Conservation (phyloP, 2,329 filamentous ascomycete genomes). For the Aspergillus fumigatiaffinis region DNA sequence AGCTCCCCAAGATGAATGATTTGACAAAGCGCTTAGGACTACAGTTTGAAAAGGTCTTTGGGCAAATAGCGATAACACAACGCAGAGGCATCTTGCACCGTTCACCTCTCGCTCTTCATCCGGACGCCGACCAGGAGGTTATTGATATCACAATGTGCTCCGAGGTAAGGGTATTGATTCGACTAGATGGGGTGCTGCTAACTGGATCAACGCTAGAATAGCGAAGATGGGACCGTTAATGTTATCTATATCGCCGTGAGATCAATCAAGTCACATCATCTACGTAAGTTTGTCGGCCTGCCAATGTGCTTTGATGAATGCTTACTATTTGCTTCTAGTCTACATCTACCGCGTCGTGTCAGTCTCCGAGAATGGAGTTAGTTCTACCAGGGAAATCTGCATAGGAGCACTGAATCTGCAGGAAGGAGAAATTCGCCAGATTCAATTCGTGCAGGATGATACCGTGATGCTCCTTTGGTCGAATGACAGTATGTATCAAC, state of each 20-base stretch:
- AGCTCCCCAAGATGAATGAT: conserved; percentile 60
- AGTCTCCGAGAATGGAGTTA: conserved; percentile 58
- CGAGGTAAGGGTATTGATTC: conserved; percentile 33
- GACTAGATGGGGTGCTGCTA: not conserved
- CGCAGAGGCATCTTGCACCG: conserved; percentile 66
- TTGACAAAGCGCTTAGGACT: conserved; percentile 56
- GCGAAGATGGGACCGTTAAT: conserved; percentile 20
- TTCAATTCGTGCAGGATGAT: conserved; percentile 64
- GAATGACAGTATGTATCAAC: conserved; percentile 23
- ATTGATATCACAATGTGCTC: conserved; percentile 59
- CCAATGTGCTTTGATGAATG: not conserved
- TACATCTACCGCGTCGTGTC: conserved; percentile 55
- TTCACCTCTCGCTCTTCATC: conserved; percentile 47
- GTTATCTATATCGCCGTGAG: conserved; percentile 33
- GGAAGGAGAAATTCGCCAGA: conserved; percentile 48
- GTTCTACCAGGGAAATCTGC: conserved; percentile 36
- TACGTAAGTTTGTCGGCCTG: conserved; percentile 22
- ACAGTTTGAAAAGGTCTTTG: conserved; percentile 61
- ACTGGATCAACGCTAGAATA: conserved; percentile 15
- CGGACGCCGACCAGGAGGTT: conserved; percentile 30
- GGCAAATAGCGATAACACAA: conserved; percentile 66
- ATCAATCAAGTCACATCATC: conserved; percentile 30
- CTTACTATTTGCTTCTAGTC: conserved; percentile 41
- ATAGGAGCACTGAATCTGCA: conserved; percentile 31
- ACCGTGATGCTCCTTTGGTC: conserved; percentile 58